Evolutionary conservation across 768 basidiomycete species (phyloP).

Genomic region (Boletellus sp.): DNA sequence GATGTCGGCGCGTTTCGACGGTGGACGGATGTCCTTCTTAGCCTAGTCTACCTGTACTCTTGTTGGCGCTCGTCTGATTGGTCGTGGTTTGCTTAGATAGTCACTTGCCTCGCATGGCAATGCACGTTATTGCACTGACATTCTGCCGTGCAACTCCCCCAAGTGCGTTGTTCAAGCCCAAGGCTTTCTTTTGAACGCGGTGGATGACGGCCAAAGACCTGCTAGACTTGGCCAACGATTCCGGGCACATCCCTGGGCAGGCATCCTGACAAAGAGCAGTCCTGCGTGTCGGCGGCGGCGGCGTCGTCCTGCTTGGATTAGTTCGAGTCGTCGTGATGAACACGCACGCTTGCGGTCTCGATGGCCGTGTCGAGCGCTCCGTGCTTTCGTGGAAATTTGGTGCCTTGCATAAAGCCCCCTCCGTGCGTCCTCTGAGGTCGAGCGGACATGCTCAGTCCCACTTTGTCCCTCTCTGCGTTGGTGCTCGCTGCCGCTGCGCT

Average conservation of each 20-base stretch:
- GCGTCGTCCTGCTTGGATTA: too few relatives aligned
- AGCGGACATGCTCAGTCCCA: conserved; percentile 7
- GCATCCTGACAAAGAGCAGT: too few relatives aligned
- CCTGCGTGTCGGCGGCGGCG: too few relatives aligned
- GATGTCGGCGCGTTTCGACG: conserved; percentile 1
- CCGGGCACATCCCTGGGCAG: too few relatives aligned
- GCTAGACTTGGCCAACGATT: too few relatives aligned
- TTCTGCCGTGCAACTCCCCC: too few relatives aligned
- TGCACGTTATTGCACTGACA: too few relatives aligned
- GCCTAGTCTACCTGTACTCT: conserved; percentile 11
- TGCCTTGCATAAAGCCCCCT: conserved; percentile 9
- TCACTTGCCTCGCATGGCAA: conserved; percentile 8
- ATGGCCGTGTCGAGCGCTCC: neutral
- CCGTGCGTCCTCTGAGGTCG: neutral
- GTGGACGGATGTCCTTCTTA: conserved; percentile 2
- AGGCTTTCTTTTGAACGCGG: too few relatives aligned
- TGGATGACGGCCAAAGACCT: too few relatives aligned
- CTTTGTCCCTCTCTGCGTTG: neutral
- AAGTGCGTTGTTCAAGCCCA: neutral
- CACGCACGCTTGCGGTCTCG: too few relatives aligned
- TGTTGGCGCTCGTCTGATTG: conserved; percentile 3
- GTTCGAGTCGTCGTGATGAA: too few relatives aligned
- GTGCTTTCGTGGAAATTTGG: conserved; percentile 5
- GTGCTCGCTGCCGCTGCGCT: conserved; percentile 7
- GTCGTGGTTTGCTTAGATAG: conserved; percentile 9